Base-by-base conservation (phyloP, 2,329 filamentous ascomycete genomes). In the Endoconidiophora laricicola region DNA sequence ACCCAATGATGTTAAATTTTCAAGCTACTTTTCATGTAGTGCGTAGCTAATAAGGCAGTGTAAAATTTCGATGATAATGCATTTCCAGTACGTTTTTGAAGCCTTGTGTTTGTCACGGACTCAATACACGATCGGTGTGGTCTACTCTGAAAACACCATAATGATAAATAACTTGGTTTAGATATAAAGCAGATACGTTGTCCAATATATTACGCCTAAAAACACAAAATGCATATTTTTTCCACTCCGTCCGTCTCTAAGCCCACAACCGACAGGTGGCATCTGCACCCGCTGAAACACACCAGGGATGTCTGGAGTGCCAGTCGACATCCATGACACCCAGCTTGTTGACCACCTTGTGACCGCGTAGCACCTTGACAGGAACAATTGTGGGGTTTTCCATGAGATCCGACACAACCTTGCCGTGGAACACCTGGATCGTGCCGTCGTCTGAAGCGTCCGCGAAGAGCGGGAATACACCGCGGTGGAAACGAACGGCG, bases 311-410 rank as follows among this genome's bases (percentile, higher is more conserved):
- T 55, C 76, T 78, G 4, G 87, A 86, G 69, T 98, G 91, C 93
- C 93, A 98, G 60, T 94, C 86, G 24, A 98, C 69, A 63, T 94
- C 90, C 71, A 96, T 73, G 14, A 96, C 88, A 56, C 91, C 91
- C 52, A 98, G 67, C 57, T 87, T 82, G 60, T 78, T 83, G 60
- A 83, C 82, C 2, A 96, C 79, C 65, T 82, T 84, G 67, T 98
- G 91, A 1, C 91, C 91, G 60, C 78, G 82, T 45, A 98, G 73
- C 60, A 94, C 86, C 73, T 96, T 98, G 55, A 98, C 74, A 6
- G 91, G 91, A 47, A 96, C 91, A 60, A 98, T 94, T 12, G 83
- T 93, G 5, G 91, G 88, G 60, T 94, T 94, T 69, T 94, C 87
- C 77, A 98, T 86, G 62, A 94, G 71, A 63, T 98, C 91, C 54